Evolutionary conservation across 139 green algal species (phyloP), one percentile per base, ranked within the genome.

Genomic region (Limnomonas spitsbergensis): DNA sequence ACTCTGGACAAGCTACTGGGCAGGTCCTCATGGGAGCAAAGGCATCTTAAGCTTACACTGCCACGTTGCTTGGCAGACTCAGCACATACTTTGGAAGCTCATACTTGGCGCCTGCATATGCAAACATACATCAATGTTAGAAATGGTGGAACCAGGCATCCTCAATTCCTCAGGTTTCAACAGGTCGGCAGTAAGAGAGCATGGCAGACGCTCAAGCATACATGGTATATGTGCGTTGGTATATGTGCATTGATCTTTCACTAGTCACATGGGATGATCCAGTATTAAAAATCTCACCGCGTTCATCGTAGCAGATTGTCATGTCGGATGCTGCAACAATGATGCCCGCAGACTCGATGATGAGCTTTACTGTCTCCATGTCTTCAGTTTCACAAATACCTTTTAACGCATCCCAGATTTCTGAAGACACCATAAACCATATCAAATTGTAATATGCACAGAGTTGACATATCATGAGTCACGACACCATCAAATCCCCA

Each of bases 221-320:
- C 20, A 20, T 29, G 14, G 20, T 61, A 14, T 61, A 20, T 61
- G 20, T 29, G 47, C 47, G 47, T 61, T 61, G 47, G 47, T 61
- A 29, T 61, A 20, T 61, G 14, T 61, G 14, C 47, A 61, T 61
- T 14, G 14, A 61, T 61, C 20, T 29, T 61, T 20, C 47, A 29
- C 14, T 61, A 20, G 14, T 14, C 14, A 61, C 14, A 61, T 29
- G 14, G 14, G 47, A 14, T 61, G 20, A 20, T 61, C 14, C 14
- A 20, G 47, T 61, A 20, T 61, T 14, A 61, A 20, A 61, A 20
- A 20, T 38, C 56, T 70, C 52, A 86, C 93, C 93, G 42, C 83
- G 81, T 54, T 93, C 91, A 78, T 97, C 93, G 40, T 97, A 97
- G 79, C 90, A 95, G 0, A 93, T 79, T 0, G 86, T 91, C 84